Evolutionary conservation across 2,329 filamentous ascomycete genomes (phyloP), one percentile per base, ranked within the genome.

Genomic region (Chalaropsis thielavioides): DNA sequence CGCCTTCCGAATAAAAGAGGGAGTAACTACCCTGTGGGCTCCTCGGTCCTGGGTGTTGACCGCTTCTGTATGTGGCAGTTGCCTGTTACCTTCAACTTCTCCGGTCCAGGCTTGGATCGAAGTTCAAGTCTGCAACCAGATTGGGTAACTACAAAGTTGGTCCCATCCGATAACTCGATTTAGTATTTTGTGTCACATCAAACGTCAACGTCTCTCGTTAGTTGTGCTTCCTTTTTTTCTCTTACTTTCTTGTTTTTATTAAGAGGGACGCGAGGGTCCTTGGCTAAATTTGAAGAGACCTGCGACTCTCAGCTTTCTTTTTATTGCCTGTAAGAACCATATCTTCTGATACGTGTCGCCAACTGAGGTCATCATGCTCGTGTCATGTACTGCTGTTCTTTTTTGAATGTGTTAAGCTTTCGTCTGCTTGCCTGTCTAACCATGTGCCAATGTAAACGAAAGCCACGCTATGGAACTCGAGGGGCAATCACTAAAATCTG

Each of bases 131-230:
- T 17, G 27, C 17, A 17, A n/a, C 51, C 51, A 13, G 51, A 58
- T 58, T 58, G 51, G 51, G 51, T 58, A 58, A 58, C 51, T 58
- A n/a, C 51, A 8, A 58, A 58, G 43, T 46, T 19, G 19, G 51
- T 17, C 24, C 27, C 24, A 58, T 58, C 27, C 51, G 27, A 58
- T 24, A 58, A 58, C 51, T 58, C 51, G 51, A 58, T 35, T n/a
- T 27, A 17, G 51, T 58, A 31, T 58, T 58, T 35, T 58, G 51
- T 58, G 51, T 58, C 51, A 58, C 51, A 58, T 35, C 51, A 58
- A 27, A 51, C 24, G 5, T 22, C 15, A 24, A 51, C 46, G 19
- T 51, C 46, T 51, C 46, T 51, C 24, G 10, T 2, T 22, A 13
- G 46, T 24, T 15, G 19, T 5, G 46, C 46, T 24, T 19, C 19